Base-by-base conservation (phyloP, 2,329 filamentous ascomycete genomes). In the Cyanodermella asteris region DNA sequence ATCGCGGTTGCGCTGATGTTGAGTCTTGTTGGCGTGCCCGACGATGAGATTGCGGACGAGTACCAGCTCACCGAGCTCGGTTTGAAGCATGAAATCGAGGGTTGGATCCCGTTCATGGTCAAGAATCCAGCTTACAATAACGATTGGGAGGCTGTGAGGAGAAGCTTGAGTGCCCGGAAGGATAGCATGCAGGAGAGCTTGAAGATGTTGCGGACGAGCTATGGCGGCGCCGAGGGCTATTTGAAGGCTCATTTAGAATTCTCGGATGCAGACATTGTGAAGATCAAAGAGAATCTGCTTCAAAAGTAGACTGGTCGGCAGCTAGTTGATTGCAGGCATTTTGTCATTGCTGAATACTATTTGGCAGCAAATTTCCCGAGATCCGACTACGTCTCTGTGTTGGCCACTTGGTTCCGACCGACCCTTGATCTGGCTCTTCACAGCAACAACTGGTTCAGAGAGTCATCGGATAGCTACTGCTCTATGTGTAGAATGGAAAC, bases 41-140 rank as follows among this genome's bases (percentile, higher is more conserved):
- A 67, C 33, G 51, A 61, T 17, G 41, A 47, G 4, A 57, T 76
- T n/a, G 71, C 69, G 0, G 45, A 58, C 7, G 75, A 82, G 43
- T 82, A 81, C 42, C 51, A 58, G 10, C 50, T 77, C 7, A 77
- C 71, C 0, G 65, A 75, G 25, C 36, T 53, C 2, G 72, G 73
- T 0, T 47, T 78, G 6, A 50, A 26, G 18, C 7, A n/a, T 16
- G 27, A n/a, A 14, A 12, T 12, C 11, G 12, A 12, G 12, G 16
- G 7, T 3, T n/a, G 13, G 5, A n/a, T 24, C 12, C 11, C 13
- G 14, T 14, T 13, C 10, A 38, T 66, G 22, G 45, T 62, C 33
- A 48, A 53, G 27, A 55, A 60, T 24, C 58, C 58, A 0, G 51
- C 55, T 6, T 45, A 72, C 28, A 43, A 44, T 24, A 55, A 50